phyloP scores from a whole-genome alignment of 306 rosid genomes.

The Hippophae gyantsensis region DNA sequence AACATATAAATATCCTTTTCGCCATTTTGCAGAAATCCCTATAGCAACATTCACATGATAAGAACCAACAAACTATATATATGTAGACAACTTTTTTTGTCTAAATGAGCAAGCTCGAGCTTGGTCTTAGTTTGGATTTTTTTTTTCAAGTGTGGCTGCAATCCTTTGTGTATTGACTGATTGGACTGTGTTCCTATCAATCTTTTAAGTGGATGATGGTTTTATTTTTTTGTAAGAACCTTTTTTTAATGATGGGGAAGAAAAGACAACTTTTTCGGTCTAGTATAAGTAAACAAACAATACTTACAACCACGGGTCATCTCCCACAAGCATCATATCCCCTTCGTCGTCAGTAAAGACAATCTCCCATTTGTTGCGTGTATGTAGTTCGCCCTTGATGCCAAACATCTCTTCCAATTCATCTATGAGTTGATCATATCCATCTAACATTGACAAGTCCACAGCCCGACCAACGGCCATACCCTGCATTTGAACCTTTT shows the following conservation, averaged over 20 bases:
- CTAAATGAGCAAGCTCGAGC: too few relatives aligned
- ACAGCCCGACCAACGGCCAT: slow-evolving; percentile 94
- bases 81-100: too few relatives aligned
- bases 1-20: slow-evolving; percentile 72
- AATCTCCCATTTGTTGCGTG: slow-evolving; percentile 60
- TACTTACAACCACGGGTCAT: slow-evolving; percentile 88
- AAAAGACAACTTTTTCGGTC: not conserved
- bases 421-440: slow-evolving; percentile 64
- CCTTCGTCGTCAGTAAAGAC: slow-evolving; percentile 89
- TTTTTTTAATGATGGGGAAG: too few relatives aligned
- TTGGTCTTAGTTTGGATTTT: too few relatives aligned
- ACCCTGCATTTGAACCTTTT: slow-evolving; percentile 95
- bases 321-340: slow-evolving; percentile 85
- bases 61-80: not conserved
- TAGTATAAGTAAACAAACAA: not conserved
- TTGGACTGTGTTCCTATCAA: too few relatives aligned
- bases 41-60: slow-evolving; percentile 16
- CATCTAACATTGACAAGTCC: slow-evolving; percentile 69
- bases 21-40: slow-evolving; percentile 90
- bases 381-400: slow-evolving; percentile 65
- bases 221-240: too few relatives aligned
- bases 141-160: too few relatives aligned
- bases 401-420: slow-evolving; percentile 85
- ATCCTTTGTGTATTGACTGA: too few relatives aligned
- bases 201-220: too few relatives aligned